Evolutionary conservation across 495 filamentous ascomycete genomes (phyloP).

Genomic region (Pyronema domesticum): DNA sequence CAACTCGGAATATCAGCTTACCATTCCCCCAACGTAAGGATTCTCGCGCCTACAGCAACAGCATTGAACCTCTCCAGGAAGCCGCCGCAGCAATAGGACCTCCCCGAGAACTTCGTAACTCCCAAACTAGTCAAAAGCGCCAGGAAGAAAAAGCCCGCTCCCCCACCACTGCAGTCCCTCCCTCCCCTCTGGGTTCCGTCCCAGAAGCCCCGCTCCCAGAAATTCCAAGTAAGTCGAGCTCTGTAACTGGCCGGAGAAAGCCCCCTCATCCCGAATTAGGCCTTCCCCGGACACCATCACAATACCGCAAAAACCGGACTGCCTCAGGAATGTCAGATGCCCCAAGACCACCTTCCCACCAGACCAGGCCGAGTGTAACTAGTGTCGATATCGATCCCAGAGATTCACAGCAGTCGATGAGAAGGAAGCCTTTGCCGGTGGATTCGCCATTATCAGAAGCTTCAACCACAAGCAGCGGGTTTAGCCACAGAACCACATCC

Average conservation of each 20-base stretch:
- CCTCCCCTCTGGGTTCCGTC: no score
- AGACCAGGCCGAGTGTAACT: no score
- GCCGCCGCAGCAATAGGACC: not conserved
- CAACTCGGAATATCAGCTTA: slow-evolving; percentile 4
- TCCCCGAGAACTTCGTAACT: no score
- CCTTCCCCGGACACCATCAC: slow-evolving; percentile 18
- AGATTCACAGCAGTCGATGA: no score
- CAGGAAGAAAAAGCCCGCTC: no score
- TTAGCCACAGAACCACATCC: slow-evolving; percentile 14
- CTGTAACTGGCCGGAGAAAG: not conserved
- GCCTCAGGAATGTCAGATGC: slow-evolving; percentile 3
- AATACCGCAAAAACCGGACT: slow-evolving; percentile 5
- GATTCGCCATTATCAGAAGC: no score
- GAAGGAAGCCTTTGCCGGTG: no score
- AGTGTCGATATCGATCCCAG: no score
- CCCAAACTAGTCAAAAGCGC: no score
- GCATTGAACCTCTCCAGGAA: slow-evolving; percentile 8
- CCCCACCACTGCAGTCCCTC: no score
- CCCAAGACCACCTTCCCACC: not conserved
- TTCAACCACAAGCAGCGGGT: no score
- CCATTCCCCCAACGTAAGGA: not conserved
- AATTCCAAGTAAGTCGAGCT: slow-evolving; percentile 8
- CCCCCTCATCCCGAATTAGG: slow-evolving; percentile 20
- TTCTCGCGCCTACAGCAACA: not conserved
- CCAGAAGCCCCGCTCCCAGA: not conserved